Base-by-base conservation (phyloP, 805 yeast genomes). In the Candida khao-thaluensis region DNA sequence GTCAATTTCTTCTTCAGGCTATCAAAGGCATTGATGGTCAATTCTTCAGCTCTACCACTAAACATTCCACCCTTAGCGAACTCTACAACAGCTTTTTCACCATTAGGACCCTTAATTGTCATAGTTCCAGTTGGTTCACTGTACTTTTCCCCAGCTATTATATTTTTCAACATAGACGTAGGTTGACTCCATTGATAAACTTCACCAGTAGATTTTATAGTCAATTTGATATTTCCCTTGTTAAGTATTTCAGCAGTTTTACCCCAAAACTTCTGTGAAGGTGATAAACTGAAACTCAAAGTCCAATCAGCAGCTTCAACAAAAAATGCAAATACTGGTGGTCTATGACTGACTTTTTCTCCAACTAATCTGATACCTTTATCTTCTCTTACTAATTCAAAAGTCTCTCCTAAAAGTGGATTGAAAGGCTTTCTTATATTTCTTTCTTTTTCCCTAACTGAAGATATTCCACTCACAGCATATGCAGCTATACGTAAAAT, bases 61-160 rank as follows among this genome's bases (percentile, higher is more conserved):
- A 93, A 90, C 76, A 93, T 81, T 3, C 95, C 90, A 17, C 89
- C 84, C 32, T 80, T 72, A 43, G 87, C 83, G 66, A 86, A 93
- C 37, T 77, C 83, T 14, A 86, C 80, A 2, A 74, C 71, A 1
- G 95, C 86, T 45, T 71, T 77, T 28, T 73, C 69, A 0, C 95
- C 95, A n/a, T 66, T 67, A 2, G 87, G 77, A 2, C 89, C 77
- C 32, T 76, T 73, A 2, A 93, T 71, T 0, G 82, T 77, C 44
- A 87, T 70, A 2, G 79, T 61, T 12, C 86, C 81, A 2, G 74
- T 69, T 1, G 99, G 99, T 56, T 93, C 99, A 10, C 87, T 71
- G 59, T 90, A 93, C 58, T 88, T 85, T 53, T 93, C 99, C 17
- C 99, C 98, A 1, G 97, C 96, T 52, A 93, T 79, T 33, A 93